phyloP scores from a whole-genome alignment of 768 basidiomycete species.

The Tricholoma saponaceum region DNA sequence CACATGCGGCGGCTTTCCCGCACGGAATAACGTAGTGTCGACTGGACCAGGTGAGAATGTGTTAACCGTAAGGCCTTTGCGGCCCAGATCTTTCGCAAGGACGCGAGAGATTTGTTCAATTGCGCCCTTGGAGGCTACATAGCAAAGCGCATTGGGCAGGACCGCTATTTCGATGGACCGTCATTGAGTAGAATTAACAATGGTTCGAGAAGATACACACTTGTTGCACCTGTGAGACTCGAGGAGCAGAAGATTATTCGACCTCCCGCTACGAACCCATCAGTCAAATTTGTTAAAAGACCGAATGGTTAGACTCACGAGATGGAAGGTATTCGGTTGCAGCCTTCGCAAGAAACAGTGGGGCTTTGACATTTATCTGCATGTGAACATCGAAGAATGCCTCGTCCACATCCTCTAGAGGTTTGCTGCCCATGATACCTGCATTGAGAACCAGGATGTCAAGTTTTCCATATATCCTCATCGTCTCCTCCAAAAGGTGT shows the following conservation, averaged over 20 bases:
- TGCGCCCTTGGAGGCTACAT: constrained; percentile 52
- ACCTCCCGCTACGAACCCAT: constrained; percentile 36
- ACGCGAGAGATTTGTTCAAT: constrained; percentile 56
- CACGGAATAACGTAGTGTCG: constrained; percentile 52
- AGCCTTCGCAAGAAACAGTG: constrained; percentile 49
- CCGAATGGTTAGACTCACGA: constrained; percentile 28
- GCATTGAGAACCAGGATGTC: constrained; percentile 61
- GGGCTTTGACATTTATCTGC: constrained; percentile 55
- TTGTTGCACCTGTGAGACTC: constrained; percentile 40
- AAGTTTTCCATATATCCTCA: constrained; percentile 45
- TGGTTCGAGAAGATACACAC: constrained; percentile 17
- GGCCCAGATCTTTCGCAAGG: constrained; percentile 55
- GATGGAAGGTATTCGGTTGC: constrained; percentile 38
- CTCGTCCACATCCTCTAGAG: constrained; percentile 48
- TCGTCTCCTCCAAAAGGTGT: constrained; percentile 41
- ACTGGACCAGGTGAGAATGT: constrained; percentile 52
- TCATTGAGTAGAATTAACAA: no score
- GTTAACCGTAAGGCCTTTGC: constrained; percentile 52
- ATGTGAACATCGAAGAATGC: constrained; percentile 48
- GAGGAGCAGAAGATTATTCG: constrained; percentile 57
- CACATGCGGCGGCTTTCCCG: constrained; percentile 44
- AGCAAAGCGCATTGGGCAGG: constrained; percentile 44
- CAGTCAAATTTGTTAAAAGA: neutral
- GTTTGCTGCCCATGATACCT: constrained; percentile 49
- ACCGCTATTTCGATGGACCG: constrained; percentile 23